Evolutionary conservation across 2,329 filamentous ascomycete genomes (phyloP), one percentile per base, ranked within the genome.

Genomic region (Fusarium praegraminearum): DNA sequence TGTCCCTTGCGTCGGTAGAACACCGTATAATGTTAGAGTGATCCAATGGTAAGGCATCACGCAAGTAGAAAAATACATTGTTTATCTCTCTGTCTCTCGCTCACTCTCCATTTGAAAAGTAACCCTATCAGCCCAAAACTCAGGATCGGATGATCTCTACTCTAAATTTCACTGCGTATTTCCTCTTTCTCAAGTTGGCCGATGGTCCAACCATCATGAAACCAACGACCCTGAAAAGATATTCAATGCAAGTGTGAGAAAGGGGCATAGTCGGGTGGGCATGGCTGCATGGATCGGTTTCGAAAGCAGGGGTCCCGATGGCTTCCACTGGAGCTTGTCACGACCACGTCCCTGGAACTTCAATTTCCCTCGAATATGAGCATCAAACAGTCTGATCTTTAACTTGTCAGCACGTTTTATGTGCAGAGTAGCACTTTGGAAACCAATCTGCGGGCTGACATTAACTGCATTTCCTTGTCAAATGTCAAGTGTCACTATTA

Each of bases 181-280:
- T 64, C 52, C 68, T 62, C 67, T 57, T 15, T 46, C 47, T 47
- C 54, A 26, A 52, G 49, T 52, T 52, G 49, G 49, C 49, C 49
- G 49, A 52, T 20, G n/a, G 35, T 20, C n/a, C 62, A 60, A 63
- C 43, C 66, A 65, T 74, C 57, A 68, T 73, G 72, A 74, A 74
- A 74, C 72, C 65, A 44, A 41, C 59, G 47, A 55, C 62, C 62
- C 62, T 65, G 62, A 49, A 61, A 66, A 49, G 32, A 55, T 55
- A 61, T 54, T 66, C 58, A 58, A 74, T 65, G 72, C 64, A 73
- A 43, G 56, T 44, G 59, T 50, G 36, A 61, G 65, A 64, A 66
- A 71, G 53, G 53, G 68, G 69, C 30, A 55, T 71, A 71, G 68
- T 49, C 30, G 20, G 35, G 40, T 57, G 63, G 57, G 55, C 59